These are phyloP conservation scores for Plasmodium cynomolgi DNA, from an alignment of 169 alveolate genomes.

Conservation along the genomic window DNA sequence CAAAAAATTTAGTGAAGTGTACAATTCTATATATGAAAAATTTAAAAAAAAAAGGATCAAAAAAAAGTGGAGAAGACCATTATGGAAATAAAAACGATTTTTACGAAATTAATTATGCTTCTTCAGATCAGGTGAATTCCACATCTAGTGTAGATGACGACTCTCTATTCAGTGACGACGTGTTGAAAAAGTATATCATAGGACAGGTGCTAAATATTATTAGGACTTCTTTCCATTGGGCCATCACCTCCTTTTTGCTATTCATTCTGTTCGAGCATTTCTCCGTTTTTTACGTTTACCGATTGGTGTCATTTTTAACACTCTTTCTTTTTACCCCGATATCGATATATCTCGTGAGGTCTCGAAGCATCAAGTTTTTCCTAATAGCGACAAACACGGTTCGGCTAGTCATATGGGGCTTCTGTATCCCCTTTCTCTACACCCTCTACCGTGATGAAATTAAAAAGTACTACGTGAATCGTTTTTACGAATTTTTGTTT, in stretches of 20 bases:
- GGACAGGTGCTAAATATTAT: conserved; percentile 53
- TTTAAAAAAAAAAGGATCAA: conserved; percentile 43
- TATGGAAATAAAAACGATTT: conserved; percentile 26
- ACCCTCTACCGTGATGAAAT: conserved; percentile 29
- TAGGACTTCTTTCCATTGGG: conserved; percentile 74
- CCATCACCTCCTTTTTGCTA: conserved; percentile 38
- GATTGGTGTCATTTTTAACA: conserved; percentile 32
- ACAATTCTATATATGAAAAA: conserved; percentile 68
- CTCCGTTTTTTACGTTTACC: conserved; percentile 50
- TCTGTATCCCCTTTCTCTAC: conserved; percentile 28
- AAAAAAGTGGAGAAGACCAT: background rate
- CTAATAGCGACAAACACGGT: conserved; percentile 42
- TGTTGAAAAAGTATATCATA: conserved; percentile 37
- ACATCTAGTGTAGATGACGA: conserved; percentile 59
- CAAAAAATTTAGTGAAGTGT: conserved; percentile 69
- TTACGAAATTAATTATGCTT: conserved; percentile 57
- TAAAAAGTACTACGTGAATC: conserved; percentile 36
- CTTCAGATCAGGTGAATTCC: conserved; percentile 55
- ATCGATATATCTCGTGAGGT: conserved; percentile 42
- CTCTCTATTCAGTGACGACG: conserved; percentile 36
- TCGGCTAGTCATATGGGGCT: conserved; percentile 37
- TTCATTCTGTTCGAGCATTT: conserved; percentile 39
- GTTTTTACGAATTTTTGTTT: conserved; percentile 11
- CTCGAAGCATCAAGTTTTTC: conserved; percentile 19
- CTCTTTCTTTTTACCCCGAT: conserved; percentile 50